These are phyloP conservation scores for Aegilops sharonensis DNA, from an alignment of 176 grass and related monocot genomes.

Conservation along the genomic window DNA sequence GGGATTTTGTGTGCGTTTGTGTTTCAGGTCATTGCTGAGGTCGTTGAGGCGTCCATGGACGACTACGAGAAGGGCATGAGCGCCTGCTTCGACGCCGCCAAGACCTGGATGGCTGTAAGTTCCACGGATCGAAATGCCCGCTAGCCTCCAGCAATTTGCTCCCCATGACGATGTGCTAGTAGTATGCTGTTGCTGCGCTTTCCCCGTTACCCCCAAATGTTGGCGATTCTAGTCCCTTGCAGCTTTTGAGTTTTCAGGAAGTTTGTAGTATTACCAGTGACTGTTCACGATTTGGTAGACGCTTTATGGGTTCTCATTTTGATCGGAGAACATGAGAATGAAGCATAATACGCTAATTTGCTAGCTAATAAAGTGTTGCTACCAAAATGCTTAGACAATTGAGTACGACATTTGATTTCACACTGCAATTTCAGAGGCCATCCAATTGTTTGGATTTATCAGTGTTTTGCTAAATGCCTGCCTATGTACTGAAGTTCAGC, in stretches of 20 bases:
- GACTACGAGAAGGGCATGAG: slow-evolving; percentile 87
- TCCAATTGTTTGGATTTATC: not conserved
- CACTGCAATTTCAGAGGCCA: not conserved
- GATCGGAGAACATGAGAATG: not conserved
- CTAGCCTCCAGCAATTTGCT: not conserved
- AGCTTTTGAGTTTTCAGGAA: not conserved
- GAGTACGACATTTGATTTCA: not conserved
- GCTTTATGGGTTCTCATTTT: not conserved
- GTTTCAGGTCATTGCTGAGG: slow-evolving; percentile 83
- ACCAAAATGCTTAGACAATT: not conserved
- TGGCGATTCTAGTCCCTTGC: not conserved
- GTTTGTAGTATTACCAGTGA: not conserved
- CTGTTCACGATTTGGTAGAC: not conserved
- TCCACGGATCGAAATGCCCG: not conserved
- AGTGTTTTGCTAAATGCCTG: not conserved
- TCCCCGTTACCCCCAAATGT: not conserved
- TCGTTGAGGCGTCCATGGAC: slow-evolving; percentile 70
- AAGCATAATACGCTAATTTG: not conserved
- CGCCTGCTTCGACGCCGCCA: slow-evolving; percentile 76
- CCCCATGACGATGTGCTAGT: not conserved
- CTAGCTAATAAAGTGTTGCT: not conserved
- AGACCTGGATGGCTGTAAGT: slow-evolving; percentile 79
- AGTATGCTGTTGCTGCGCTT: not conserved
- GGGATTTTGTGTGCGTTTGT: not conserved
- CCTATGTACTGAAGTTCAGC: not conserved